Base-by-base conservation (phyloP, 2,329 filamentous ascomycete species). In the Cordyceps tenuipes region DNA sequence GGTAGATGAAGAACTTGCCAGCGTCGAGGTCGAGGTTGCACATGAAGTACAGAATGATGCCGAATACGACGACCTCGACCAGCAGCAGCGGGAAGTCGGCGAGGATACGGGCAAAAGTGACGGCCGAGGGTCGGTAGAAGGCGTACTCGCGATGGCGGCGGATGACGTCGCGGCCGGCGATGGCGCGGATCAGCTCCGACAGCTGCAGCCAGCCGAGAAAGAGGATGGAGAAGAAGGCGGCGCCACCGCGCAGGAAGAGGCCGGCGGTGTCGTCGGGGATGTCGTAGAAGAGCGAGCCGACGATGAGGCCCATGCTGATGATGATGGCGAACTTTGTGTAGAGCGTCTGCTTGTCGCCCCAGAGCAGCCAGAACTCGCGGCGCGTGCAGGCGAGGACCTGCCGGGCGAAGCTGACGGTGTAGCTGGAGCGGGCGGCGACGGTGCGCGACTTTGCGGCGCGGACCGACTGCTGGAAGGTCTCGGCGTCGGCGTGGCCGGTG, bases 301-400 rank as follows among this genome's bases (percentile, higher is more conserved):
- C 86, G 63, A 95, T 89, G 10, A 95, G 78, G 5, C 72, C 77
- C 69, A 90, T 89, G 61, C 86, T 81, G 61, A 93, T 73, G 66
- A 91, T 89, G 69, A 91, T 90, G 72, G 91, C 88, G 62, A 88
- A 80, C 65, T 93, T 94, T 46, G 89, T 93, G 70, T 85, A 87
- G 1, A 94, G 78, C 0, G 88, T 87, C 0, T 85, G 85, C 62
- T 81, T 86, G 72, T 95, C 89, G 44, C 89, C 89, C 73, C 84
- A 82, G 2, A 91, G 79, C 7, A 94, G 80, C 87, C 89, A 91
- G 62, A 90, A 86, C 71, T 94, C 89, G 47, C 90, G 82, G 64
- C 84, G 79, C 0, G 87, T 88, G 75, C 87, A 77, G 8, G 84
- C 83, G 31, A 82, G 69, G 1, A 94, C 86, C 72, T 94, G 90